These are phyloP conservation scores for Didymella glomerata DNA, from an alignment of 2,329 filamentous ascomycete species.

Conservation along the genomic window DNA sequence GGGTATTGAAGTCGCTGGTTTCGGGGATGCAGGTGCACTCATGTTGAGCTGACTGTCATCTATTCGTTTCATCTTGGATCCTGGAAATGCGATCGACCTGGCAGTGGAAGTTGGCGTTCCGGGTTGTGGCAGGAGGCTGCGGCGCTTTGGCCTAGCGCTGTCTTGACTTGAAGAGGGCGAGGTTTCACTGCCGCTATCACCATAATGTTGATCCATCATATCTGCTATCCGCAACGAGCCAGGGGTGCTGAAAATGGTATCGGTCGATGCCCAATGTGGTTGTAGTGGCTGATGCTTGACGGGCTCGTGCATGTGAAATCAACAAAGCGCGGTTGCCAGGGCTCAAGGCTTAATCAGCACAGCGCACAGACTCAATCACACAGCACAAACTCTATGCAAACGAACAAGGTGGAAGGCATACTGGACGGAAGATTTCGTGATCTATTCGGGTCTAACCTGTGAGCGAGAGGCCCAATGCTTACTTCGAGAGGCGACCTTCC, in stretches of 20 bases:
- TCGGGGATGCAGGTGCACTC: not conserved
- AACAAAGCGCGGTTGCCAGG: conserved; percentile 13
- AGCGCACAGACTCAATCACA: conserved; percentile 4
- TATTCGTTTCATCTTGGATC: not conserved
- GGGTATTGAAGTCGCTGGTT: conserved; percentile 9
- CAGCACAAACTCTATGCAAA: not conserved
- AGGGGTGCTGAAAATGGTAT: conserved; percentile 4
- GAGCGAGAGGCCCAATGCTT: conserved; percentile 36
- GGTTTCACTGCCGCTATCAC: not conserved
- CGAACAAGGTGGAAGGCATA: not conserved
- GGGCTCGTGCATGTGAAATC: conserved; percentile 10
- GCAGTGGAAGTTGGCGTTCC: conserved; percentile 34
- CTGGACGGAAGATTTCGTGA: conserved; percentile 23
- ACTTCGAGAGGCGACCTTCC: conserved; percentile 30
- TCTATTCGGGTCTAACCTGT: conserved; percentile 35
- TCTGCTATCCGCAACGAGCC: not conserved
- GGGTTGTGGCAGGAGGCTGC: conserved; percentile 47
- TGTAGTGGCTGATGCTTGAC: conserved; percentile 8
- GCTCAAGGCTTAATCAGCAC: conserved; percentile 9
- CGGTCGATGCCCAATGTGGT: not conserved
- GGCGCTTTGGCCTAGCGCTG: conserved; percentile 21
- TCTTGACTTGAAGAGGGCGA: not conserved
- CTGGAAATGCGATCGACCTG: conserved; percentile 7
- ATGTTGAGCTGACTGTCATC: not conserved
- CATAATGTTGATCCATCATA: conserved; percentile 5